phyloP scores from a whole-genome alignment of 495 filamentous ascomycete genomes.

The Penicillium malachiteum region DNA sequence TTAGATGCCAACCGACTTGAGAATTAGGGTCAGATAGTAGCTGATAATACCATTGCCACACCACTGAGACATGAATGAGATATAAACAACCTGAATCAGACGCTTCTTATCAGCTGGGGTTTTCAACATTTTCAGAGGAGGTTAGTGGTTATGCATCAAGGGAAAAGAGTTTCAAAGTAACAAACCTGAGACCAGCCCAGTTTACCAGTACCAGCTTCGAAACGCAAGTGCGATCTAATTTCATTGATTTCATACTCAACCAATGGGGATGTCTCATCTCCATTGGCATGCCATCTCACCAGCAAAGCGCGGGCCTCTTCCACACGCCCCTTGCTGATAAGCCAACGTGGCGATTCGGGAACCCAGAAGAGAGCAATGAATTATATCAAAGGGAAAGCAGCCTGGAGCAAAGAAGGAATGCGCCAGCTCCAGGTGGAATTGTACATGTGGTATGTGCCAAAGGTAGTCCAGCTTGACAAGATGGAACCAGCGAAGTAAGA shows the following conservation, averaged over 20 bases:
- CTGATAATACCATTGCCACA: constrained; percentile 66
- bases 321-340: constrained; percentile 37
- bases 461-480: constrained; percentile 18
- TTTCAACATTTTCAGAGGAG: no score
- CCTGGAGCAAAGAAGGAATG: constrained; percentile 19
- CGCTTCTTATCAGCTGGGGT: constrained; percentile 69
- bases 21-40: constrained; percentile 56
- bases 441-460: constrained; percentile 13
- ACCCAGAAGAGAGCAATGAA: constrained; percentile 13
- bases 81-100: constrained; percentile 52
- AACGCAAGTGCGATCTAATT: constrained; percentile 51
- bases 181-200: no score
- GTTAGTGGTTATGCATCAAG: no score
- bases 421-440: constrained; percentile 25
- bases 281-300: constrained; percentile 33
- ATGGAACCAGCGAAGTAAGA: constrained; percentile 25
- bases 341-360: constrained; percentile 34
- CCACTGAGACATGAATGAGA: constrained; percentile 62
- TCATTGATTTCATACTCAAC: constrained; percentile 34
- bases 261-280: constrained; percentile 18
- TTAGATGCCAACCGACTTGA: constrained; percentile 54
- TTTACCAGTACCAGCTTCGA: constrained; percentile 5
- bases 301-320: constrained; percentile 41
- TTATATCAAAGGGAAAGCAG: constrained; percentile 19
- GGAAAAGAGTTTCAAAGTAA: constrained; percentile 15